Conservation (phyloP, 2,329 filamentous ascomycete genomes). For the Sclerotinia trifoliorum region DNA sequence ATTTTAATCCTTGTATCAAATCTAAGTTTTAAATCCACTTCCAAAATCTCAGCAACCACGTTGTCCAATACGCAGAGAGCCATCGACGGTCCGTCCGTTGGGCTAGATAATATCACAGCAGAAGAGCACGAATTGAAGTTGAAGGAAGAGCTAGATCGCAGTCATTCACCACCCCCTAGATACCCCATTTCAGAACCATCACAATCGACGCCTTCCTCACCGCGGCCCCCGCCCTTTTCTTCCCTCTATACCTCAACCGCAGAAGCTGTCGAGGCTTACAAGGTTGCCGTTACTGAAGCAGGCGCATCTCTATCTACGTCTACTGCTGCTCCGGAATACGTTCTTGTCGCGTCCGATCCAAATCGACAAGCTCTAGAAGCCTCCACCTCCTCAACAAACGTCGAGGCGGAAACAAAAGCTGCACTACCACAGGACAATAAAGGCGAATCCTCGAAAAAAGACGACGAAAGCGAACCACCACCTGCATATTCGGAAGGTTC, state of each 20-base stretch:
- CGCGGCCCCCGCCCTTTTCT: constrained; percentile 58
- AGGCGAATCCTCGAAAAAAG: constrained; percentile 70
- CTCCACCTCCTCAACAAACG: constrained; percentile 44
- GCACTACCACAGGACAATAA: constrained; percentile 82
- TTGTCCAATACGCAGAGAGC: constrained; percentile 49
- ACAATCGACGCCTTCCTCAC: constrained; percentile 46
- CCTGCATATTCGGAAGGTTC: constrained; percentile 94
- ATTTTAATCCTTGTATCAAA: constrained; percentile 23
- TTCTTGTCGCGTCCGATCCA: constrained; percentile 44
- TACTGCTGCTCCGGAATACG: constrained; percentile 61
- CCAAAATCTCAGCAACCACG: constrained; percentile 43
- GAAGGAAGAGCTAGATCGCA: constrained; percentile 41
- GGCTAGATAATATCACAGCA: constrained; percentile 37
- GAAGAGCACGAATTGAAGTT: constrained; percentile 38
- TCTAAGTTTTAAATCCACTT: constrained; percentile 19
- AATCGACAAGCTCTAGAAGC: constrained; percentile 26
- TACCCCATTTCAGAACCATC: constrained; percentile 56
- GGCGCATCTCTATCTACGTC: constrained; percentile 47
- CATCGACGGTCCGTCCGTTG: constrained; percentile 47
- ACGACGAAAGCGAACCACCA: constrained; percentile 84
- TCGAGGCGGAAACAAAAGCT: constrained; percentile 74
- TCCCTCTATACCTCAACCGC: constrained; percentile 53
- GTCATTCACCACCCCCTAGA: constrained; percentile 56
- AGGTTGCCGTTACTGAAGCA: constrained; percentile 42
- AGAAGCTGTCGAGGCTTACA: constrained; percentile 42